These are phyloP conservation scores for Starmera dryadoides DNA, from an alignment of 805 yeast genomes.

Conservation along the genomic window DNA sequence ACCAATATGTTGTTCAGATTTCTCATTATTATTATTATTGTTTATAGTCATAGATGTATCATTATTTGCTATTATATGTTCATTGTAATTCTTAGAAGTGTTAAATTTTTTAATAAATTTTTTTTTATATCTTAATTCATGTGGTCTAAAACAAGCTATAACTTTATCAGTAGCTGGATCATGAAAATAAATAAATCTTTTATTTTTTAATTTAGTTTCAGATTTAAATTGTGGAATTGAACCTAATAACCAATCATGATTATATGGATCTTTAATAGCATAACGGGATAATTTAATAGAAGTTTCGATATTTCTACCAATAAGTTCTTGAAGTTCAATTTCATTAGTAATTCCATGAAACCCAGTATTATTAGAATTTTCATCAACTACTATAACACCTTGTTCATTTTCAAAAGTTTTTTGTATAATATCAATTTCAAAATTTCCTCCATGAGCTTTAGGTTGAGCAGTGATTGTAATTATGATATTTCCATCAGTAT, in stretches of 20 bases:
- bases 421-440: slow-evolving; percentile 7
- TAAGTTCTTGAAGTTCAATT: slow-evolving; percentile 4
- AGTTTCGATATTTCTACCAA: slow-evolving; percentile 1
- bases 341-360: slow-evolving; percentile 2
- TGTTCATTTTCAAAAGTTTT: slow-evolving; percentile 5
- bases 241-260: slow-evolving; percentile 32
- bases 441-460: slow-evolving; percentile 4
- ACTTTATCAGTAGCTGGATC: slow-evolving; percentile 22
- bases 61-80: background rate
- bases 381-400: slow-evolving; percentile 3
- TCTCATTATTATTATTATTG: slow-evolving; percentile 1
- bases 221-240: slow-evolving; percentile 35
- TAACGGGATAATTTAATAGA: slow-evolving; percentile 19
- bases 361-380: background rate
- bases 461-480: slow-evolving; percentile 11
- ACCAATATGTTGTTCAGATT: background rate
- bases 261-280: slow-evolving; percentile 21
- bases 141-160: slow-evolving; percentile 26
- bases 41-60: slow-evolving; percentile 2
- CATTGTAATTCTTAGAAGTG: slow-evolving; percentile 9
- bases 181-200: slow-evolving; percentile 24
- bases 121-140: slow-evolving; percentile 29
- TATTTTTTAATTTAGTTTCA: slow-evolving; percentile 13
- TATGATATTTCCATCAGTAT: slow-evolving; percentile 5
- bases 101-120: slow-evolving; percentile 29